Conservation (phyloP, 2,329 filamentous ascomycete species). For the Fusarium sp. region DNA sequence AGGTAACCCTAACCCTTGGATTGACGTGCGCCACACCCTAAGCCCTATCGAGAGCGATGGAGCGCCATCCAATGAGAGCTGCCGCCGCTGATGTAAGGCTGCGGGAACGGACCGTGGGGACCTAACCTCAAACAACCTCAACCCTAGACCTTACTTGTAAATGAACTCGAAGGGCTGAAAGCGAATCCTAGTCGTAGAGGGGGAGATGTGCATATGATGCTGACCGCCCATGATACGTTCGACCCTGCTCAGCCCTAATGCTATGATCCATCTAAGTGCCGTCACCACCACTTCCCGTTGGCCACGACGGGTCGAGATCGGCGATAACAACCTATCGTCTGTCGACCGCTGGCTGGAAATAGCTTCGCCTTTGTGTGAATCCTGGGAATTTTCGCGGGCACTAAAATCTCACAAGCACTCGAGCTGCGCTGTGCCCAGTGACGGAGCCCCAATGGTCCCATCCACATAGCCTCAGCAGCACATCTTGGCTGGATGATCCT, state of each 20-base stretch:
- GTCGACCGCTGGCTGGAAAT: constrained; percentile 3
- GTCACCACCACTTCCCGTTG: neutral
- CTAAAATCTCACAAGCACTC: constrained; percentile 39
- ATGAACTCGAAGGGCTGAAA: neutral
- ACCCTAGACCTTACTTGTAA: neutral
- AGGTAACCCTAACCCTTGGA: constrained; percentile 5
- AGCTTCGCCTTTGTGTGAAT: constrained; percentile 22
- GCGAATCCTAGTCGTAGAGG: neutral
- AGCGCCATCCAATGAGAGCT: constrained; percentile 18
- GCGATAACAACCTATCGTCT: neutral
- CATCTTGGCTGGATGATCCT: constrained; percentile 25
- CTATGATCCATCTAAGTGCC: neutral
- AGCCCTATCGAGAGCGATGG: constrained; percentile 17
- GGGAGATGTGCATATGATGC: neutral
- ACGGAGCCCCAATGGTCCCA: constrained; percentile 16
- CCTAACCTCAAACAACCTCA: neutral
- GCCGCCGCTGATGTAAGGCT: constrained; percentile 18
- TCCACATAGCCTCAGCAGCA: constrained; percentile 20
- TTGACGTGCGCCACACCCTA: constrained; percentile 10
- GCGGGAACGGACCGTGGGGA: neutral
- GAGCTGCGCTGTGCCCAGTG: neutral
- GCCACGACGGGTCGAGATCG: constrained; percentile 1
- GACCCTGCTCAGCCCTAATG: neutral
- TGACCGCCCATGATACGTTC: neutral
- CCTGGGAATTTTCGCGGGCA: constrained; percentile 12